phyloP scores from a whole-genome alignment of 2,329 filamentous ascomycete species.

The Colletotrichum camelliae region DNA sequence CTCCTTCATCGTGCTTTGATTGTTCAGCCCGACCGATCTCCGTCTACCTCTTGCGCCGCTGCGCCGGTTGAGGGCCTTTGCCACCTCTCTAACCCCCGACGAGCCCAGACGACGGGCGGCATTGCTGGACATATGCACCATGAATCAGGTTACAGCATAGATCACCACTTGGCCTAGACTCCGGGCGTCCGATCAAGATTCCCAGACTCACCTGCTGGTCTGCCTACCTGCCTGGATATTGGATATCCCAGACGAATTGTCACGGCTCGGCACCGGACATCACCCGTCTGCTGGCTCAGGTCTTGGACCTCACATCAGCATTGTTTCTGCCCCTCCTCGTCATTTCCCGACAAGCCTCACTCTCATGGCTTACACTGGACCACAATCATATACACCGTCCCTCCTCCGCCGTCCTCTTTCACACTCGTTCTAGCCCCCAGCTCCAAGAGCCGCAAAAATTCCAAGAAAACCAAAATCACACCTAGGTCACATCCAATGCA shows the following conservation, averaged over 20 bases:
- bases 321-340: background rate
- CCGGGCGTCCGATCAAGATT: slow-evolving; percentile 12
- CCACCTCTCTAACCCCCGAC: slow-evolving; percentile 5
- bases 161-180: slow-evolving; percentile 22
- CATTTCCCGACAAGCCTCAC: background rate
- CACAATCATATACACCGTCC: slow-evolving; percentile 17
- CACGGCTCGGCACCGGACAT: slow-evolving; percentile 14
- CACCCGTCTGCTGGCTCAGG: background rate
- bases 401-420: background rate
- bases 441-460: background rate
- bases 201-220: background rate
- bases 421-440: slow-evolving; percentile 1
- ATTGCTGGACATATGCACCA: slow-evolving; percentile 38
- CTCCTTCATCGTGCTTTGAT: background rate
- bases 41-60: background rate
- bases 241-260: slow-evolving; percentile 1
- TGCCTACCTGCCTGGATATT: background rate
- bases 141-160: slow-evolving; percentile 28
- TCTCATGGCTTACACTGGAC: slow-evolving; percentile 17
- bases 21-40: background rate
- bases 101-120: slow-evolving; percentile 26
- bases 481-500: background rate
- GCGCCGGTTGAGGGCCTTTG: background rate
- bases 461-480: background rate
- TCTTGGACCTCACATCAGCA: slow-evolving; percentile 9